Evolutionary conservation across 352 stramenopile genomes (phyloP), one percentile per base, ranked within the genome.

Genomic region (Pythium scleroteichum): DNA sequence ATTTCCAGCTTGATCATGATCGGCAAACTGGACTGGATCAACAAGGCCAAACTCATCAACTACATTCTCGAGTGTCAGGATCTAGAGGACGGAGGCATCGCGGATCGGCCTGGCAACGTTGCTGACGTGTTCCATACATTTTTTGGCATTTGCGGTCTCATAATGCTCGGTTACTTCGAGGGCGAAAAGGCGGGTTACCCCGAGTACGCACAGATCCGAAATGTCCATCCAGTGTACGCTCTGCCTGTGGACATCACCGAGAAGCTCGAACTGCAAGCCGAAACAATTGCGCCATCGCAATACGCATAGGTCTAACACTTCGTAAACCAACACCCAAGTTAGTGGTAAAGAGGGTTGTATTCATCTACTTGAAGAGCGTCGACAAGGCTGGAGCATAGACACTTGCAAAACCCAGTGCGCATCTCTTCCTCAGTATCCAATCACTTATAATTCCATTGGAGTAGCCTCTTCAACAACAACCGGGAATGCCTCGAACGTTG

Each of bases 61-160:
- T 98, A 97, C 71, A 98, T 98, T 62, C 58, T 98, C 45, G 78
- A 93, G 29, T 98, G 94, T 67, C 97, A 99, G 77, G 97, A 99
- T 75, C 75, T 81, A 4, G 96, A 99, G 23, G 96, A 98, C 64
- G 97, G 98, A 47, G 98, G 98, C 17, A 99, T 99, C 68, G 90
- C 96, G 14, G 98, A 99, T 72, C 90, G 97, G 39, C 97, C 97
- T n/a, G 94, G 88, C 38, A 97, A 98, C 64, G 85, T 98, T 62
- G 85, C 94, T 0, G 97, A 99, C 62, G 91, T 99, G 22, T 99
- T 99, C 73, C 97, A 99, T 73, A 99, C 97, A 2, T 99, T 99
- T 73, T 99, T 99, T 70, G 97, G 97, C 23, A 94, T 99, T 69
- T 90, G 85, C 41, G 97, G 96, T 24, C 75, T 99, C 5, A 92